Evolutionary conservation across 306 rosid genomes (phyloP).

Genomic region (Cicer chorassanicum): DNA sequence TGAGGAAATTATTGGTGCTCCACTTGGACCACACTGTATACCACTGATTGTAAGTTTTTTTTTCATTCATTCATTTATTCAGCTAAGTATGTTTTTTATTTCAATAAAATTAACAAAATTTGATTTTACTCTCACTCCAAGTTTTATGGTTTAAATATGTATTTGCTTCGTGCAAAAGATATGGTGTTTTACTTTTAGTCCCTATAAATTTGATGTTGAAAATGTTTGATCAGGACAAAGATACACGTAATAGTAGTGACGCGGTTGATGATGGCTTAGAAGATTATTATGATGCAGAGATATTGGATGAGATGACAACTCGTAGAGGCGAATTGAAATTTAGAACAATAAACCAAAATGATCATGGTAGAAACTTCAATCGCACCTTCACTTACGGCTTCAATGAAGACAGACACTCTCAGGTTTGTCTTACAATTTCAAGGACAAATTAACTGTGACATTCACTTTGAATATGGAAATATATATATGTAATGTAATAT

Average conservation of each 20-base stretch:
- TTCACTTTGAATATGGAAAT: too few relatives aligned
- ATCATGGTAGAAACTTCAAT: conserved; percentile 6
- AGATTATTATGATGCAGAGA: conserved; percentile 68
- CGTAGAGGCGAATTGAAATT: conserved; percentile 81
- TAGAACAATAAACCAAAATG: conserved; percentile 59
- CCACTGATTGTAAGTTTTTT: conserved; percentile 34
- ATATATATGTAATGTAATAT: too few relatives aligned
- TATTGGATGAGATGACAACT: conserved; percentile 85
- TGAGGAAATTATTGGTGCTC: conserved; percentile 73
- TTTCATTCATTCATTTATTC: background rate
- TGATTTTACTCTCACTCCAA: background rate
- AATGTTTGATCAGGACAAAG: conserved; percentile 60
- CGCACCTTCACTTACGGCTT: conserved; percentile 4
- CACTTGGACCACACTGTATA: conserved; percentile 25
- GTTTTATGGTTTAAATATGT: too few relatives aligned
- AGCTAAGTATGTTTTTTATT: background rate
- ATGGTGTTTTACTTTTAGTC: too few relatives aligned
- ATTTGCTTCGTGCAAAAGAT: too few relatives aligned
- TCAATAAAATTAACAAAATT: background rate
- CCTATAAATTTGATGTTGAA: background rate
- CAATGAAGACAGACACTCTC: conserved; percentile 55
- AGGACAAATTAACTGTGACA: too few relatives aligned
- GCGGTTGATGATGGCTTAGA: conserved; percentile 38
- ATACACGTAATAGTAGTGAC: conserved; percentile 36
- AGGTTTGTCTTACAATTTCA: conserved; percentile 43